Conservation (phyloP, 306 rosid genomes). For the Carpinus fangiana region DNA sequence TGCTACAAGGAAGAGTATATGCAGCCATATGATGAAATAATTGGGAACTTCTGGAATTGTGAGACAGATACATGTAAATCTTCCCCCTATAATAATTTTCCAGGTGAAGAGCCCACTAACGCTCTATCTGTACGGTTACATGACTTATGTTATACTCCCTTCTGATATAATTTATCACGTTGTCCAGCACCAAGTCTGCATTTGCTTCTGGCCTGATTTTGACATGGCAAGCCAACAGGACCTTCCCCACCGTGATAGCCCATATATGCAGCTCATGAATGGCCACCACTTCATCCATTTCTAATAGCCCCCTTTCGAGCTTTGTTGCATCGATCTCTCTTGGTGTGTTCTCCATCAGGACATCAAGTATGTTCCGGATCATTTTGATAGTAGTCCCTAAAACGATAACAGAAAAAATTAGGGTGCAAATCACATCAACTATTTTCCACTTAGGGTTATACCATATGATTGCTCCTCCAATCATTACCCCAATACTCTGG, state of each 20-base stretch:
- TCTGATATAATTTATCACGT: conserved; percentile 59
- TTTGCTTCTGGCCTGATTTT: conserved; percentile 75
- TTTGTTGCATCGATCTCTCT: conserved; percentile 71
- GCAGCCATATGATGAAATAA: conserved; percentile 19
- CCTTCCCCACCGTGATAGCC: conserved; percentile 80
- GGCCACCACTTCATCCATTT: conserved; percentile 75
- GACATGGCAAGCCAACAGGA: conserved; percentile 77
- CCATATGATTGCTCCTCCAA: conserved; percentile 80
- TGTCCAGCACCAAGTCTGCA: conserved; percentile 68
- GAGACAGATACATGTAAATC: conserved; percentile 15
- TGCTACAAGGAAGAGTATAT: conserved; percentile 9
- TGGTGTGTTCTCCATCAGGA: conserved; percentile 79
- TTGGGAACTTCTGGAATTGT: conserved; percentile 21
- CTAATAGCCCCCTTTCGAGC: conserved; percentile 59
- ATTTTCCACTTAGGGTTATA: conserved; percentile 62
- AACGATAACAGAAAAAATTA: conserved; percentile 61
- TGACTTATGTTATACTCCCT: conserved; percentile 78
- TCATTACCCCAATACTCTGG: conserved; percentile 82
- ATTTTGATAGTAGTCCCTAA: conserved; percentile 67
- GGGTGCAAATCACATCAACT: conserved; percentile 71
- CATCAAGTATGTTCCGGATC: conserved; percentile 72
- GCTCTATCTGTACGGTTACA: conserved; percentile 79
- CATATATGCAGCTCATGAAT: conserved; percentile 81
- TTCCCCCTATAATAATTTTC: conserved; percentile 25
- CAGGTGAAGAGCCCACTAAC: conserved; percentile 26